Evolutionary conservation across 163 green algal genomes (phyloP), one percentile per base, ranked within the genome.

Genomic region (Scenedesmus sp.): DNA sequence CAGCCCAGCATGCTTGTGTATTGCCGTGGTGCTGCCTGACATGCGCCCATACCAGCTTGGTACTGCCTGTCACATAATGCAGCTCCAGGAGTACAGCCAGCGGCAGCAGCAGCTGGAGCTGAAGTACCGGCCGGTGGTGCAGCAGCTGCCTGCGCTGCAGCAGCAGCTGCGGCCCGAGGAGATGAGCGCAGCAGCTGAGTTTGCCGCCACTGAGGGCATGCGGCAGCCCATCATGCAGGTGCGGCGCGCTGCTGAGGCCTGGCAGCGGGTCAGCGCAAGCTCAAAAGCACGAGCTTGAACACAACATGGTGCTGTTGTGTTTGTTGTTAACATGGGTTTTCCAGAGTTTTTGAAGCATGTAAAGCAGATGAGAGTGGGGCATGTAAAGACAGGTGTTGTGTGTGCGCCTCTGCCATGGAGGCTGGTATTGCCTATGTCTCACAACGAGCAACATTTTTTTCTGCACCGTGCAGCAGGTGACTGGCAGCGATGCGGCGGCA

Each of bases 71-170:
- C 34, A 46, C 34, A 46, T 46, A 46, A 46, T 62, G 88, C 59
- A 88, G 88, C 74, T 92, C 4, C 81, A 92, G 74, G 88, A 92
- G 64, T 88, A 84, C 57, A 60, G 56, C 4, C 10, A 70, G 52
- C 57, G 70, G 4, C 88, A 92, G 64, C 57, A 88, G 64, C 81
- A 92, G 88, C 81, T 92, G 81, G 81, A 92, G 81, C 66, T 84
- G n/a, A 34, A 67, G 26, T 92, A 83, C 88, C 64, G 64, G 55
- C 88, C 88, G 6, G 56, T 88, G n/a, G 77, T 92, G n/a, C 82
- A 83, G 64, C 60, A 79, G 88, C 88, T 92, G 81, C 81, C 88
- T 34, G 52, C 64, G 16, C 81, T 92, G 54, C 81, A 76, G 66
- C 60, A 88, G 88, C 74, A 88, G 81, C 46, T 92, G 64, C 46